Conservation (phyloP, 108 stramenopile genomes). For the Pseudonitzschia multistriata region DNA sequence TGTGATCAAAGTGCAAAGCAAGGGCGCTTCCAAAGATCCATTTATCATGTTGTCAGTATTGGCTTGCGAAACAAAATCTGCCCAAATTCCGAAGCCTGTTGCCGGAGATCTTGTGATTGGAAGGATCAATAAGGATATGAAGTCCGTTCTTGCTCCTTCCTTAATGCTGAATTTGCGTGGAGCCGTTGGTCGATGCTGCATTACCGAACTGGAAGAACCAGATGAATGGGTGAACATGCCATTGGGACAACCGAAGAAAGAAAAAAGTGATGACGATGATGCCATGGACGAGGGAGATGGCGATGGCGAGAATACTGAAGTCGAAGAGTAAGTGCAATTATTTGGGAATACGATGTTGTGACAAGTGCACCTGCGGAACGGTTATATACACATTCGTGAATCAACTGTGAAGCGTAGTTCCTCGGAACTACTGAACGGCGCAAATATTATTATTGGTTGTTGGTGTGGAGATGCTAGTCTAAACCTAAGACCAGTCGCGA, state of each 20-base stretch:
- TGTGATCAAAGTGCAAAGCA: constrained; percentile 45
- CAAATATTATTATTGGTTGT: constrained; percentile 50
- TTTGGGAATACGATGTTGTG: neutral
- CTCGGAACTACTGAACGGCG: constrained; percentile 17
- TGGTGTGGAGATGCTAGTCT: constrained; percentile 80
- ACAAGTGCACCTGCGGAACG: constrained; percentile 60
- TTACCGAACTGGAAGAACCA: constrained; percentile 74
- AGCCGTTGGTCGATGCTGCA: constrained; percentile 76
- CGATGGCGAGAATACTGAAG: constrained; percentile 17
- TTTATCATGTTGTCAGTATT: constrained; percentile 46
- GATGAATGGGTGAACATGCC: constrained; percentile 91
- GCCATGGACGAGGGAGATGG: constrained; percentile 40
- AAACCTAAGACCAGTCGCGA: constrained; percentile 54
- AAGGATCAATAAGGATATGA: constrained; percentile 50
- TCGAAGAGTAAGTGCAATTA: constrained; percentile 16
- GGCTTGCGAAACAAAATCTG: constrained; percentile 29
- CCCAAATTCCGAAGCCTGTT: constrained; percentile 26
- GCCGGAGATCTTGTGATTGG: constrained; percentile 68
- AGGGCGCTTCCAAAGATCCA: constrained; percentile 6
- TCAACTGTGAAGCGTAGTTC: constrained; percentile 53
- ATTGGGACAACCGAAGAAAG: constrained; percentile 28
- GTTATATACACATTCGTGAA: constrained; percentile 24
- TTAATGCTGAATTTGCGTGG: constrained; percentile 79
- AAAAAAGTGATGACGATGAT: constrained; percentile 22
- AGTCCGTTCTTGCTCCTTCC: constrained; percentile 56